A percentile compares a stretch with the other conserved stretches of the same genome.
Conservation (phyloP, 345 rosid genomes). For the Salix caprea region DNA sequence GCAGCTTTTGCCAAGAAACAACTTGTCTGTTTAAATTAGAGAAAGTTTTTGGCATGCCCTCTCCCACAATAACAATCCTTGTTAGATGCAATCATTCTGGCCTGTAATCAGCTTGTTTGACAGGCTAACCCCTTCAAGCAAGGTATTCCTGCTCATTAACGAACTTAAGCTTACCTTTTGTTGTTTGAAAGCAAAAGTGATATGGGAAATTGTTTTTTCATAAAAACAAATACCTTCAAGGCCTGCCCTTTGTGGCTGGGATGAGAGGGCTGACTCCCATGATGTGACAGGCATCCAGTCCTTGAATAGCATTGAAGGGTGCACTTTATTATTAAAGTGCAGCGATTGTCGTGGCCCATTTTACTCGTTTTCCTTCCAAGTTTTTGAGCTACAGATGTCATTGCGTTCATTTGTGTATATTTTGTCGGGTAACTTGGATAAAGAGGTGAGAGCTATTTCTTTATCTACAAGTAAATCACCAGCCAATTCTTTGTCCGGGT, state of each 20-base stretch:
- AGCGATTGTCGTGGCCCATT: constrained; percentile 18
- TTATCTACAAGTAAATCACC: neutral
- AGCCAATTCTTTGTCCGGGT: neutral
- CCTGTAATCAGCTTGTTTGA: constrained; percentile 5
- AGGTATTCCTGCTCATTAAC: neutral
- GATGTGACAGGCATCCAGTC: constrained; percentile 34
- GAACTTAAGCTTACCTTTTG: neutral
- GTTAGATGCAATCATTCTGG: neutral
- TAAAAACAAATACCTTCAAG: constrained; percentile 11
- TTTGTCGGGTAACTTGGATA: neutral
- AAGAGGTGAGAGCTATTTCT: neutral
- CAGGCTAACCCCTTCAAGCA: neutral
- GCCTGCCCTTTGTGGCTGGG: constrained; percentile 26
- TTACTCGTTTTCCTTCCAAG: neutral
- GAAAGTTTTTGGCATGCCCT: neutral
- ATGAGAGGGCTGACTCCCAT: constrained; percentile 22
- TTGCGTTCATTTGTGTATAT: neutral
- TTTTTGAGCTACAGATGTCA: neutral
- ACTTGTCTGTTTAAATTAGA: neutral
- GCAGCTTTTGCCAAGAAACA: constrained; percentile 15
- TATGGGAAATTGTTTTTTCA: neutral
- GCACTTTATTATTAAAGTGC: constrained; percentile 9
- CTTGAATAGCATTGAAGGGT: constrained; percentile 9
- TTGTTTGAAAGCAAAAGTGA: neutral
- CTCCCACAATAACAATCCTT: neutral